These are phyloP conservation scores for Bipolaris gigantea DNA, from an alignment of 2,329 filamentous ascomycete genomes.

Conservation along the genomic window DNA sequence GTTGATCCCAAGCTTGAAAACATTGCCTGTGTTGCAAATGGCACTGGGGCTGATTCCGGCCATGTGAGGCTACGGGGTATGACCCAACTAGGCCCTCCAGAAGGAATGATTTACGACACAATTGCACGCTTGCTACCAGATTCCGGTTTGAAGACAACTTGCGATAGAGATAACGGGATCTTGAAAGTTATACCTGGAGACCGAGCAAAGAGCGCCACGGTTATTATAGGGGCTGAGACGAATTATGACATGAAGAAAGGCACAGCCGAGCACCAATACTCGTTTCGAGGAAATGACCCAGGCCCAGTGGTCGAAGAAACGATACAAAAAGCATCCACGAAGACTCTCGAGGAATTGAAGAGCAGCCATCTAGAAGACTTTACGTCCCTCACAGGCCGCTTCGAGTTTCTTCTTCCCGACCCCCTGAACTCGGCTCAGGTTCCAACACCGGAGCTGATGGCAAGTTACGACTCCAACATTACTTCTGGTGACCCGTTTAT, in stretches of 20 bases:
- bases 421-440: constrained; percentile 44
- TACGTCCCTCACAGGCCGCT: constrained; percentile 43
- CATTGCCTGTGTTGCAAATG: constrained; percentile 38
- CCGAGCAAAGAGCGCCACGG: constrained; percentile 31
- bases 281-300: constrained; percentile 55
- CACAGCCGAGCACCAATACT: constrained; percentile 48
- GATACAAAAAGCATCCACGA: constrained; percentile 39
- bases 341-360: constrained; percentile 39
- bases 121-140: constrained; percentile 36
- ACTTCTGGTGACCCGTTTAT: constrained; percentile 54
- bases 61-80: constrained; percentile 24
- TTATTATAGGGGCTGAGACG: constrained; percentile 52
- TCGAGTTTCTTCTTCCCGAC: constrained; percentile 53
- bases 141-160: constrained; percentile 17
- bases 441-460: constrained; percentile 44
- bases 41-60: constrained; percentile 39
- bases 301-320: constrained; percentile 41
- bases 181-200: constrained; percentile 12
- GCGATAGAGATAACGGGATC: constrained; percentile 8
- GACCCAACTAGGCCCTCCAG: constrained; percentile 47
- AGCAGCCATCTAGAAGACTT: constrained; percentile 50
- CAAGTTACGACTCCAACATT: constrained; percentile 30
- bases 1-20: constrained; percentile 33
- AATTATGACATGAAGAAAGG: constrained; percentile 57
- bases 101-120: constrained; percentile 52